Percentiles rank a stretch among this genome's conserved stretches.
phyloP scores from a whole-genome alignment of 2,329 filamentous ascomycete genomes.

The Aspergillus viridinutans region DNA sequence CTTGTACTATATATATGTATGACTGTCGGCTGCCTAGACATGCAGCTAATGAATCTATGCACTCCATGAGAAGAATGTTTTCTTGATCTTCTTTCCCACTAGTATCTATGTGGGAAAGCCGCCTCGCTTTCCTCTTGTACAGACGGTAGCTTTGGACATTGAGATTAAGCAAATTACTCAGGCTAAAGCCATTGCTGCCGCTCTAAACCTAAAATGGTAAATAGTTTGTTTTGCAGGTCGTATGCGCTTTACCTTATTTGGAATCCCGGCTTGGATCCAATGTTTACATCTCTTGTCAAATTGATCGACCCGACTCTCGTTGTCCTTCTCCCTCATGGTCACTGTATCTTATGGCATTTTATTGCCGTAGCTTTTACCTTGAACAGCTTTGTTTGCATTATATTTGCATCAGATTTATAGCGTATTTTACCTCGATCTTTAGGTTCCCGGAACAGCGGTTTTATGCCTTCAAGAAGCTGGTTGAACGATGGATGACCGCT shows the following conservation, averaged over 20 bases:
- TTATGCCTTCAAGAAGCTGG: not conserved
- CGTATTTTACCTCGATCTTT: not conserved
- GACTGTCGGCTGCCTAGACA: slow-evolving; percentile 19
- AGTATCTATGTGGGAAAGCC: not conserved
- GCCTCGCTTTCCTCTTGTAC: not conserved
- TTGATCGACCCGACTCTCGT: not conserved
- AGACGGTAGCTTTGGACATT: not conserved
- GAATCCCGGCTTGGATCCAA: slow-evolving; percentile 10
- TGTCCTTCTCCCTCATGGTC: not conserved
- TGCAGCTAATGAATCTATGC: slow-evolving; percentile 21
- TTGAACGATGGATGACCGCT: not conserved
- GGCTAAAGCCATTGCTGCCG: not conserved
- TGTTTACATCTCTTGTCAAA: slow-evolving; percentile 26
- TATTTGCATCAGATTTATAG: slow-evolving; percentile 1
- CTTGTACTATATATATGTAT: slow-evolving; percentile 30
- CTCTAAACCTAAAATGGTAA: not conserved
- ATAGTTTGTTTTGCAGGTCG: slow-evolving; percentile 1
- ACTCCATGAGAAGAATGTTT: not conserved
- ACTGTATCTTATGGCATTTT: slow-evolving; percentile 3
- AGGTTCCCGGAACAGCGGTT: not conserved
- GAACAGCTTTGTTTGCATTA: slow-evolving; percentile 1
- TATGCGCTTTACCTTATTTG: slow-evolving; percentile 17
- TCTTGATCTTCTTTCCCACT: not conserved
- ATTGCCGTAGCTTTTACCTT: not conserved
- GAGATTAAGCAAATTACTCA: not conserved